Base-by-base conservation (phyloP, 768 basidiomycete genomes). In the Mycena haematopus region DNA sequence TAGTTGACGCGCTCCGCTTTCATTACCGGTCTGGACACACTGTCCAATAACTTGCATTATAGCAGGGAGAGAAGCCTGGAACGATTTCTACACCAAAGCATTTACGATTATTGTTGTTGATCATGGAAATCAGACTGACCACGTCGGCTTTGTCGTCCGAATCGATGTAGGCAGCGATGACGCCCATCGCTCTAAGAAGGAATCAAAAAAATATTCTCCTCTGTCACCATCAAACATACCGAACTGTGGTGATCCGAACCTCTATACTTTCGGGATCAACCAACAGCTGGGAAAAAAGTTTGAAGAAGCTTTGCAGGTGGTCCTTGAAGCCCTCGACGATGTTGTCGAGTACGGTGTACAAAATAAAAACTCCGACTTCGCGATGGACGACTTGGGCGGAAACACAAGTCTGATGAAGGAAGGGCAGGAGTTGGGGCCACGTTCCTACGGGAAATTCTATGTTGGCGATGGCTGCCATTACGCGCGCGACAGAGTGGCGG, bases 131-230 rank as follows among this genome's bases (percentile, higher is more conserved):
- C 13, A n/a, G 8, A 80, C 90, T 69, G 70, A 95, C 93, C 58
- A 99, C 87, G 66, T 95, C 91, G 31, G 76, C 79, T 77, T 96
- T 96, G 75, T 98, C 93, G 46, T 93, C 92, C 7, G 82, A 70
- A 66, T 95, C 93, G 55, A 99, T 89, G 76, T 93, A 98, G 74
- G 96, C 94, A 22, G 96, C 92, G 54, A 99, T 85, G 62, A 93
- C 89, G 57, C 96, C 95, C 40, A 99, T 78, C n/a, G 93, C 89
- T 62, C 94, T 90, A 52, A 15, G 58, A 35, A 27, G 15, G 31
- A 19, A 51, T 66, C n/a, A 63, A 68, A 62, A 40, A 24, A 42
- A 36, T n/a, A 44, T 47, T 60, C 21, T 35, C 22, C 31, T 49
- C 9, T 8, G 33, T 19, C 21, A 31, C 40, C 33, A 22, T 9